Evolutionary conservation across 2,329 filamentous ascomycete genomes (phyloP).

Genomic region (Bertia moriformis): DNA sequence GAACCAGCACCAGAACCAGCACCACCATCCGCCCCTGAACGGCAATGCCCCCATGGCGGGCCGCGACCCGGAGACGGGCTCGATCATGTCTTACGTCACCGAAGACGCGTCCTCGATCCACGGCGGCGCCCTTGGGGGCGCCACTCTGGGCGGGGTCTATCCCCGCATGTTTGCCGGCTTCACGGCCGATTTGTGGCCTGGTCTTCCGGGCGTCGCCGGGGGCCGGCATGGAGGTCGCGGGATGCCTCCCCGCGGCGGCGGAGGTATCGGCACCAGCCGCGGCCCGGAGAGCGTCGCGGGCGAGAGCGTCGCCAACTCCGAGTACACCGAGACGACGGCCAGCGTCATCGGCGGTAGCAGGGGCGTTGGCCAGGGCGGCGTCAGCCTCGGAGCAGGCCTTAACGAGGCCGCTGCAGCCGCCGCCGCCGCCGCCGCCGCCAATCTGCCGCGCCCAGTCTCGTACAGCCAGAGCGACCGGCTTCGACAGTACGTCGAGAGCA

Average conservation of each 20-base stretch:
- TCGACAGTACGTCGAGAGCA: slow-evolving; percentile 80
- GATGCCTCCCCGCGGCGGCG: too few species aligned
- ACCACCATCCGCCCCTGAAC: too few species aligned
- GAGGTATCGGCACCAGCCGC: too few species aligned
- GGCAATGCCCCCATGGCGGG: slow-evolving; percentile 16
- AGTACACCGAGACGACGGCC: slow-evolving; percentile 70
- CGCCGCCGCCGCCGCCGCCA: slow-evolving; percentile 59
- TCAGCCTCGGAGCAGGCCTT: slow-evolving; percentile 70
- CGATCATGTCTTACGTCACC: slow-evolving; percentile 87
- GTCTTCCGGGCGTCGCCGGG: slow-evolving; percentile 52
- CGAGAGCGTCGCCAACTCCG: slow-evolving; percentile 82
- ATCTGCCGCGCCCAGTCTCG: slow-evolving; percentile 37
- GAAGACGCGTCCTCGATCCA: slow-evolving; percentile 96
- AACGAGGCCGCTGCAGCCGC: slow-evolving; percentile 51
- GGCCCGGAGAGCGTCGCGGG: slow-evolving; percentile 70
- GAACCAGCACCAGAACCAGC: slow-evolving; percentile 20
- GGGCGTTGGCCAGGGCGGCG: slow-evolving; percentile 69
- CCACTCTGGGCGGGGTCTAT: slow-evolving; percentile 58
- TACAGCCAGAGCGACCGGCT: slow-evolving; percentile 69
- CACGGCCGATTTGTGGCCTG: slow-evolving; percentile 74
- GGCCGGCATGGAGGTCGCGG: slow-evolving; percentile 52
- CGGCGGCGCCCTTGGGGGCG: slow-evolving; percentile 74
- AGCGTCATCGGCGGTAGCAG: slow-evolving; percentile 62
- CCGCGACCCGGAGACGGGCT: slow-evolving; percentile 62
- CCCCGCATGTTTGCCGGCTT: slow-evolving; percentile 94